These are phyloP conservation scores for Tuber microsphaerosporum DNA, from an alignment of 495 filamentous ascomycete species.

Conservation along the genomic window DNA sequence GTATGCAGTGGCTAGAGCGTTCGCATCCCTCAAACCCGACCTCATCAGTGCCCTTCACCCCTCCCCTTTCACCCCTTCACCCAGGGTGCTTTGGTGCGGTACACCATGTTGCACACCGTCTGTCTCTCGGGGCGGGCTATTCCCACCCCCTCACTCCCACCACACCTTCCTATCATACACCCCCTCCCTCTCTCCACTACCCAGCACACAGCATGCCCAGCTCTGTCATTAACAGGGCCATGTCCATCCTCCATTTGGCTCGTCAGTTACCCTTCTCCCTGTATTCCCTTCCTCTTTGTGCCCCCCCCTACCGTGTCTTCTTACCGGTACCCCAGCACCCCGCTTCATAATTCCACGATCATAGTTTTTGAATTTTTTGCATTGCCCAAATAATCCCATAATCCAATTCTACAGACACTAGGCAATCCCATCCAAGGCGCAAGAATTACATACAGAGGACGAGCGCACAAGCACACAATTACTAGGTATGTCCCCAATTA, in stretches of 20 bases:
- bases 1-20: conserved; percentile 32
- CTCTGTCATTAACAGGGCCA: not conserved
- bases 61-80: conserved; percentile 8
- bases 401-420: not conserved
- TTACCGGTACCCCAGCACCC: not conserved
- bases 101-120: conserved; percentile 19
- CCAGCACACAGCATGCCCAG: not conserved
- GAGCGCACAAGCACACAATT: not conserved
- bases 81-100: conserved; percentile 18
- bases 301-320: not conserved
- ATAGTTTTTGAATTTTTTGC: not conserved
- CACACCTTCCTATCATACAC: not conserved
- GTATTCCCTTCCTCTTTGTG: not conserved
- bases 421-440: not conserved
- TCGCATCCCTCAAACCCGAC: conserved; percentile 15
- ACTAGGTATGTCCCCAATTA: conserved; percentile 10
- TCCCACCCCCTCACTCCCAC: conserved; percentile 22
- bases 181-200: not conserved
- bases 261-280: not conserved
- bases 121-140: conserved; percentile 16
- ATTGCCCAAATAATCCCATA: not conserved
- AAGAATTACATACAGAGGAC: not conserved
- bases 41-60: not conserved
- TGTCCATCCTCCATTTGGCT: not conserved
- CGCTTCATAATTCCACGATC: not conserved